phyloP scores from a whole-genome alignment of 257 asterid genomes.

The Ajuga chamaepitys region DNA sequence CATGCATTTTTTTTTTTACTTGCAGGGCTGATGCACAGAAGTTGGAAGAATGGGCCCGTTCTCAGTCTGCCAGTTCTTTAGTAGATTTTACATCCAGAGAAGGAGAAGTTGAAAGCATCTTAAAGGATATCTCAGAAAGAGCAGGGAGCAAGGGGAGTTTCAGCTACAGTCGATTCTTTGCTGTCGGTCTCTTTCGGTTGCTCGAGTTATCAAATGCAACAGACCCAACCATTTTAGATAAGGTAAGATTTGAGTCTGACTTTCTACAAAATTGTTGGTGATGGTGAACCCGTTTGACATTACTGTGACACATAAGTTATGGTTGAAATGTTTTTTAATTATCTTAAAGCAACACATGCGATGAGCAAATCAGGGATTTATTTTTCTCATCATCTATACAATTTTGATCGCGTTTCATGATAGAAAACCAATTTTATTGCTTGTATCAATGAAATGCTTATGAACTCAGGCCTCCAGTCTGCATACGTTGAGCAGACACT shows the following conservation, averaged over 20 bases:
- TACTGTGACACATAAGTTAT: too few species aligned
- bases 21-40: conserved; percentile 75
- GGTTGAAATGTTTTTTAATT: background rate
- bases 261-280: background rate
- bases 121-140: conserved; percentile 73
- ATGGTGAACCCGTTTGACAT: background rate
- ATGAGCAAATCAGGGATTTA: background rate
- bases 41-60: conserved; percentile 87
- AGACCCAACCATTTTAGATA: conserved; percentile 69
- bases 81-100: conserved; percentile 70
- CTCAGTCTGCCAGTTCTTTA: conserved; percentile 52
- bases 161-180: conserved; percentile 88
- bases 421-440: background rate
- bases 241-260: conserved; percentile 34
- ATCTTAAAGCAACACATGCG: background rate
- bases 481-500: background rate
- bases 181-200: conserved; percentile 86
- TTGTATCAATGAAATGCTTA: background rate
- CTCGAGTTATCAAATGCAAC: conserved; percentile 88
- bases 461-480: background rate
- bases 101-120: conserved; percentile 61
- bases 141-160: conserved; percentile 63
- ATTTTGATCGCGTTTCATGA: background rate
- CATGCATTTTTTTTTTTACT: conserved; percentile 1
- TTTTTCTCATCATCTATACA: background rate